Base-by-base conservation (phyloP, 2,329 filamentous ascomycete species). In the Pseudogymnoascus destructans region DNA sequence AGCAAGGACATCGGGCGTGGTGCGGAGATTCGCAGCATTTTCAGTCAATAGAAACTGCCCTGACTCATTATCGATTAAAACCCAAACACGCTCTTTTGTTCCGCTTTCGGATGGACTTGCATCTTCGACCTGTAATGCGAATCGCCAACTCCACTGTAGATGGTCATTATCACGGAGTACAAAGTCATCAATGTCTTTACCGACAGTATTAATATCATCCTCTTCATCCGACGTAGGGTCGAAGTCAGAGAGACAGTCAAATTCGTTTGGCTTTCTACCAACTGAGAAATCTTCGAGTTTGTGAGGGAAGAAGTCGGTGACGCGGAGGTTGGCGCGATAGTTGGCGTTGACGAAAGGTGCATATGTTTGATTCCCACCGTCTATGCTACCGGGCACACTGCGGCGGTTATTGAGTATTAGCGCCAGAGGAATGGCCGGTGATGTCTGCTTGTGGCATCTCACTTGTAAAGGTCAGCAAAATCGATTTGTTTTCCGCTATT, bases 41-140 rank as follows among this genome's bases (percentile, higher is more conserved):
- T 65, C 61, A 36, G 75, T 70, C 8, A 86, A 70, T 11, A 87
- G 70, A 65, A 73, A 76, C 62, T 80, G 77, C 1, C 77, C 84
- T 61, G 78, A 74, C 4, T 70, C 59, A 59, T 78, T 84, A 57
- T 84, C 78, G 1, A 96, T 84, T 5, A 86, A 73, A 2, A 86
- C 78, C 76, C 86, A 89, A 57, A 91, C 68, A 25, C 75, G 74
- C 5, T 77, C 68, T 11, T 73, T 77, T 61, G 59, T 32, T 46
- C 19, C 64, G 59, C 23, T 58, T 30, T 64, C 62, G 42, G 65
- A 68, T 3, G 72, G 67, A 30, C 72, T 69, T 0, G 79, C 82
- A 63, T 91, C 87, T 70, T 95, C 87, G 1, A 96, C 79, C 10
- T 86, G 76, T 21, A 97, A 76, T 19, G 80, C 81, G 70, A 96